Percentiles rank a stretch among this genome's conserved stretches.
phyloP scores from a whole-genome alignment of 1,139 yeast species.

The Sugiyamaella novakii region DNA sequence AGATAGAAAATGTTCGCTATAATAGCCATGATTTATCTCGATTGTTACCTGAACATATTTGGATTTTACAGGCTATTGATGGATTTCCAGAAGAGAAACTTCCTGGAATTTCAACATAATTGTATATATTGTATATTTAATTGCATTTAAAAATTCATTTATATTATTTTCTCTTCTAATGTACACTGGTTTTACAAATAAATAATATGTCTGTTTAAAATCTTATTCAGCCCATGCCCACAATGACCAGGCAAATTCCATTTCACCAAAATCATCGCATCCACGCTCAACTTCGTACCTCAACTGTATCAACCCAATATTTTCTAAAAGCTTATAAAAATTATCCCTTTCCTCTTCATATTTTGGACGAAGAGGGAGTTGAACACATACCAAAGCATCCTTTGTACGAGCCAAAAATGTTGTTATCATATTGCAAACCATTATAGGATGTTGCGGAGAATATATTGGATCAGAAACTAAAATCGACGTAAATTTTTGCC shows the following conservation, averaged over 20 bases:
- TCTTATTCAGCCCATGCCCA: constrained; percentile 37
- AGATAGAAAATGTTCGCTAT: constrained; percentile 13
- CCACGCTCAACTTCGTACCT: constrained; percentile 57
- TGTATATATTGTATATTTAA: constrained; percentile 2
- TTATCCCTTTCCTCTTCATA: constrained; percentile 64
- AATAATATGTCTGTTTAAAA: neutral
- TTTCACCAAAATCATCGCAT: constrained; percentile 82
- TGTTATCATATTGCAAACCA: constrained; percentile 63
- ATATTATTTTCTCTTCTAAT: neutral
- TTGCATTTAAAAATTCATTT: neutral
- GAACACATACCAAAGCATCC: constrained; percentile 57
- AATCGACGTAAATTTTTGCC: constrained; percentile 54
- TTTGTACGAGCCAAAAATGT: constrained; percentile 41
- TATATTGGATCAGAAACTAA: constrained; percentile 87
- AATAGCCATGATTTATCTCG: constrained; percentile 18
- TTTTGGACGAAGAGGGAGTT: constrained; percentile 71
- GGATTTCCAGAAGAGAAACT: constrained; percentile 17
- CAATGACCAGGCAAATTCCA: constrained; percentile 49
- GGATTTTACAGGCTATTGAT: constrained; percentile 27
- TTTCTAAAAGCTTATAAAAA: constrained; percentile 58
- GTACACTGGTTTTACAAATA: neutral
- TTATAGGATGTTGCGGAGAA: constrained; percentile 74
- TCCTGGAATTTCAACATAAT: constrained; percentile 2
- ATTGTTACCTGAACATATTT: constrained; percentile 8
- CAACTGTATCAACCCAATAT: constrained; percentile 37